Conservation (phyloP, 768 basidiomycete genomes). For the Tephrocybe rancida region DNA sequence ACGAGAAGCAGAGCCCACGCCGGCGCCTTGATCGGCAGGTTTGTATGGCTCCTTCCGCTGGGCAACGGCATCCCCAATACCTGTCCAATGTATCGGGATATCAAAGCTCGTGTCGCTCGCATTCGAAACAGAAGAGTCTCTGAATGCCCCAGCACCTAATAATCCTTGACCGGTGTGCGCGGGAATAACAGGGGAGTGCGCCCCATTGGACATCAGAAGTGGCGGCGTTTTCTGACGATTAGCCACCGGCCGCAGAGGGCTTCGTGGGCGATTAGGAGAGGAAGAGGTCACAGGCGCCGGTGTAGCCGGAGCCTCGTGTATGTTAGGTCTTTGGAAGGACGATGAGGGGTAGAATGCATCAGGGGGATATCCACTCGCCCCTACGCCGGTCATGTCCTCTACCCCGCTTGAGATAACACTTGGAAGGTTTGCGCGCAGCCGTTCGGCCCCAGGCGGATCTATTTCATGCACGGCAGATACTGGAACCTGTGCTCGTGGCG, state of each 20-base stretch:
- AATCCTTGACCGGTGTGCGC: background rate
- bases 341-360: constrained; percentile 36
- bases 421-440: constrained; percentile 47
- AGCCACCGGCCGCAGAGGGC: constrained; percentile 32
- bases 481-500: constrained; percentile 64
- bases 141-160: constrained; percentile 60
- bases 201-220: constrained; percentile 28
- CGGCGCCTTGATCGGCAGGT: background rate
- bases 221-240: constrained; percentile 44
- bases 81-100: constrained; percentile 66
- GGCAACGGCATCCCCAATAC: constrained; percentile 21
- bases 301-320: background rate
- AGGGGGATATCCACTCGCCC: constrained; percentile 35
- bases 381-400: constrained; percentile 72
- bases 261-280: constrained; percentile 10
- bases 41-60: constrained; percentile 8
- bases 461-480: constrained; percentile 56
- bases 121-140: constrained; percentile 66
- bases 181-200: constrained; percentile 11
- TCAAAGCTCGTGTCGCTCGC: constrained; percentile 48
- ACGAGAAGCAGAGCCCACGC: background rate
- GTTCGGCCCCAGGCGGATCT: constrained; percentile 18
- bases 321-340: constrained; percentile 16
- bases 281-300: constrained; percentile 3
- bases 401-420: constrained; percentile 53